A percentile compares a stretch with the other conserved stretches of the same genome.
These are phyloP conservation scores for Hypoxylon lenormandii DNA, from an alignment of 495 filamentous ascomycete genomes.

Conservation along the genomic window DNA sequence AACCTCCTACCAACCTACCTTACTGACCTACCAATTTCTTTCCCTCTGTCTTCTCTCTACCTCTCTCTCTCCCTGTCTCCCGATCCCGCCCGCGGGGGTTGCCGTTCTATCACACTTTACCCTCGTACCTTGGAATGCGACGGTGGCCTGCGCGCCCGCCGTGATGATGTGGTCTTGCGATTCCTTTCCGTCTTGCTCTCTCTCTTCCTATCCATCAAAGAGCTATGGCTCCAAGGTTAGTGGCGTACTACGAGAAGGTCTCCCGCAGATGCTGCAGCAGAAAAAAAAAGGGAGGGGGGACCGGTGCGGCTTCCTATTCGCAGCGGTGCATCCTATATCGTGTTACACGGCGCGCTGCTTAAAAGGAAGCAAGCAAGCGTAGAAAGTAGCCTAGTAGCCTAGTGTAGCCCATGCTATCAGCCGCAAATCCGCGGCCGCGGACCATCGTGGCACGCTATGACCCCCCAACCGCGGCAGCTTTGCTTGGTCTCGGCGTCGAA, in stretches of 20 bases:
- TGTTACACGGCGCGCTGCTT: constrained; percentile 35
- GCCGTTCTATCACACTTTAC: background rate
- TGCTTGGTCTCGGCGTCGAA: too few relatives aligned
- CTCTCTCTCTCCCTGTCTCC: background rate
- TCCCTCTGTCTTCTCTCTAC: background rate
- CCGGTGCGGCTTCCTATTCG: constrained; percentile 42
- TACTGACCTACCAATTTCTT: constrained; percentile 5
- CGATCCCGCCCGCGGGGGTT: constrained; percentile 41
- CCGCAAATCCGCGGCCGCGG: constrained; percentile 36
- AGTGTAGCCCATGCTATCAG: constrained; percentile 34
- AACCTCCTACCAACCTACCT: background rate
- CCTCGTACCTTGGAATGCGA: constrained; percentile 39
- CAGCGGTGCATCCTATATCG: constrained; percentile 19
- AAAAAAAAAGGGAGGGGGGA: background rate
- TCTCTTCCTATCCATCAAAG: background rate
- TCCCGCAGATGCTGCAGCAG: constrained; percentile 38
- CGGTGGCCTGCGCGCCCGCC: constrained; percentile 33
- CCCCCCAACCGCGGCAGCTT: background rate
- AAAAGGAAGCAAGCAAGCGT: constrained; percentile 12
- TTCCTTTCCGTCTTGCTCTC: background rate
- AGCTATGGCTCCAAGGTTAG: constrained; percentile 4
- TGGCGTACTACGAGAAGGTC: constrained; percentile 12
- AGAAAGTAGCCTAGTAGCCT: constrained; percentile 5
- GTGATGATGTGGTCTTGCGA: constrained; percentile 3
- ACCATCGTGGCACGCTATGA: constrained; percentile 4